Base-by-base conservation (phyloP, 768 basidiomycete species). In the Strobilomyces confusus region DNA sequence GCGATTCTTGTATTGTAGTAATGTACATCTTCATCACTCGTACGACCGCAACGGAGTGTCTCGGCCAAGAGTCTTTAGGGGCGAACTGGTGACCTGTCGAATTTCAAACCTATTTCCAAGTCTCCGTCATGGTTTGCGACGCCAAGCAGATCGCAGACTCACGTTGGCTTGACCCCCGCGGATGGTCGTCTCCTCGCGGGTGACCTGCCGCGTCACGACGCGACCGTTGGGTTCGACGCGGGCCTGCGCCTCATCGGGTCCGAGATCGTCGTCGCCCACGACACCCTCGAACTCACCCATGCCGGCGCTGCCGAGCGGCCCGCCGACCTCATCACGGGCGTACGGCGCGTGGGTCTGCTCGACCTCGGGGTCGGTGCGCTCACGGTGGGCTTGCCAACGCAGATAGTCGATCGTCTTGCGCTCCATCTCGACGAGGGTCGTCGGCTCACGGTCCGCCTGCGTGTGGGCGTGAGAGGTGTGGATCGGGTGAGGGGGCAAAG, bases 271-370 rank as follows among this genome's bases (percentile, higher is more conserved):
- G 4, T 57, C 61, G 7, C 69, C 68, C 5, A 67, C 61, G 1
- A 70, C 52, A 0, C 65, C 67, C 23, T 70, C 69, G 11, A 69
- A 63, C 17, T 70, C 69, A 20, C 67, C 68, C 9, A 68, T 58
- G n/a, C 67, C 51, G 0, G 65, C 67, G 25, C 45, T 52, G 1
- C 70, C 58, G 3, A 70, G 58, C 0, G 69, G 70, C 0, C 69
- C 69, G 15, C 43, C 36, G 5, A 70, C 37, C 49, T 70, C 65
- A 0, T 70, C 69, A 29, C 61, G 67, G 0, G 58, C 56, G 38
- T 70, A 69, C 9, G 51, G 17, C 3, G 70, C 69, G 11, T 65
- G 70, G 33, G 65, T 63, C 4, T 41, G 49, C 12, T 52, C 58
- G 29, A 46, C 50, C 8, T 70, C 61, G 7, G 48, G 42, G 25